phyloP scores from a whole-genome alignment of 2,329 filamentous ascomycete species.

The Fusarium nematophilum region DNA sequence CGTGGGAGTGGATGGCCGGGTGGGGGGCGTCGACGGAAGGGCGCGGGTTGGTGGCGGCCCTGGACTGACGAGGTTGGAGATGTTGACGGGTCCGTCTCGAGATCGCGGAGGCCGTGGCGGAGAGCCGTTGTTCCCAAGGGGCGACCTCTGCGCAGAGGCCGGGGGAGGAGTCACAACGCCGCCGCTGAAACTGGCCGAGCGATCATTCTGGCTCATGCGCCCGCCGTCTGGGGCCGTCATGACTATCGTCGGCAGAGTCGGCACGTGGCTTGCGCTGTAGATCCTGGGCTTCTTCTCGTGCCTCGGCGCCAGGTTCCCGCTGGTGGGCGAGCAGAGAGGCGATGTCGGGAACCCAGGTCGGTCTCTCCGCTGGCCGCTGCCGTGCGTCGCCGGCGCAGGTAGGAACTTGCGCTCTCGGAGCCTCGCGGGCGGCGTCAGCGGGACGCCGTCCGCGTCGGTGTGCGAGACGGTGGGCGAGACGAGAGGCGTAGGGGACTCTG shows the following conservation, averaged over 20 bases:
- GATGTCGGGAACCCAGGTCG: slow-evolving; percentile 50
- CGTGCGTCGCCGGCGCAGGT: slow-evolving; percentile 34
- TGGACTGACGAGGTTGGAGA: slow-evolving; percentile 43
- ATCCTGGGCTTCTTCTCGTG: slow-evolving; percentile 40
- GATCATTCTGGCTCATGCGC: slow-evolving; percentile 2
- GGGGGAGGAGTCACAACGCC: slow-evolving; percentile 20
- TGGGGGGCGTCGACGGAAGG: slow-evolving; percentile 44
- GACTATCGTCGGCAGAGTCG: slow-evolving; percentile 31
- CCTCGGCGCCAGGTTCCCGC: slow-evolving; percentile 51
- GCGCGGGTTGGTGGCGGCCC: slow-evolving; percentile 60
- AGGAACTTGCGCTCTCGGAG: slow-evolving; percentile 61
- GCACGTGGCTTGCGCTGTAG: slow-evolving; percentile 17
- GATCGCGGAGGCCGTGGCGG: slow-evolving; percentile 25
- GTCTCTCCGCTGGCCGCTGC: slow-evolving; percentile 8
- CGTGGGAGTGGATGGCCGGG: slow-evolving; percentile 25
- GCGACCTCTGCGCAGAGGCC: slow-evolving; percentile 4
- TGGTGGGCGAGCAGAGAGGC: slow-evolving; percentile 52
- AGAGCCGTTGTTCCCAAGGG: slow-evolving; percentile 16
- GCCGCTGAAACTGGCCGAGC: slow-evolving; percentile 8
- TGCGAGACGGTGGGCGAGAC: slow-evolving; percentile 52
- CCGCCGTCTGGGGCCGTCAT: slow-evolving; percentile 28
- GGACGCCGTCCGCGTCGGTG: slow-evolving; percentile 32
- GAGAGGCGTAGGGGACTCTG: slow-evolving; percentile 55
- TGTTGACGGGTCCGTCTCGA: slow-evolving; percentile 20
- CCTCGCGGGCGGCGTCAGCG: slow-evolving; percentile 59